phyloP scores from a whole-genome alignment of 441 rosid species.

The Mallotus repandus region DNA sequence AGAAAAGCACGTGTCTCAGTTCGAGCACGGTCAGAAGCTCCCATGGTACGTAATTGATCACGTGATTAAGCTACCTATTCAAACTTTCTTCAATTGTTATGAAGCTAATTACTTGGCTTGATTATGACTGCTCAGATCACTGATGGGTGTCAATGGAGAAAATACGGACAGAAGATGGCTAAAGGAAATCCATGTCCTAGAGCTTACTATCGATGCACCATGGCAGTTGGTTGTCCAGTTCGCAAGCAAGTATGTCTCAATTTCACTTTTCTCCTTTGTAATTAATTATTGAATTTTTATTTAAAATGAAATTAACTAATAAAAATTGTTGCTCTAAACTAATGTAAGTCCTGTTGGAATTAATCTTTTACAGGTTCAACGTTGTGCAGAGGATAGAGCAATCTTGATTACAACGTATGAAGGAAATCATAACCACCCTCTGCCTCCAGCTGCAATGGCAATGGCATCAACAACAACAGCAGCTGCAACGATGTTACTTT shows the following conservation, averaged over 20 bases:
- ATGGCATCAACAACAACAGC: constrained; percentile 93
- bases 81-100: neutral
- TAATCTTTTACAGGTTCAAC: constrained; percentile 62
- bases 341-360: neutral
- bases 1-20: constrained; percentile 98
- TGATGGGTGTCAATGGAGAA: constrained; percentile 87
- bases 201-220: constrained; percentile 93
- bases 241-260: constrained; percentile 67
- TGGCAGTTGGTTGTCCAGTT: constrained; percentile 88
- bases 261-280: neutral
- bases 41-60: constrained; percentile 54
- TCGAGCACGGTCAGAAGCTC: constrained; percentile 94
- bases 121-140: constrained; percentile 41
- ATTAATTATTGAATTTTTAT: neutral
- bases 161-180: constrained; percentile 93
- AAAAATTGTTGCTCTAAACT: neutral
- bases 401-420: constrained; percentile 88
- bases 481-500: constrained; percentile 79
- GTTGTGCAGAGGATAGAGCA: constrained; percentile 85
- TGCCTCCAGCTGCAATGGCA: constrained; percentile 84
- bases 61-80: neutral
- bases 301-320: neutral
- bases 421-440: constrained; percentile 91
- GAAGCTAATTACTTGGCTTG: neutral
- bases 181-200: constrained; percentile 98